phyloP scores from a whole-genome alignment of 352 stramenopile genomes.

The Pythium phragmiticola region DNA sequence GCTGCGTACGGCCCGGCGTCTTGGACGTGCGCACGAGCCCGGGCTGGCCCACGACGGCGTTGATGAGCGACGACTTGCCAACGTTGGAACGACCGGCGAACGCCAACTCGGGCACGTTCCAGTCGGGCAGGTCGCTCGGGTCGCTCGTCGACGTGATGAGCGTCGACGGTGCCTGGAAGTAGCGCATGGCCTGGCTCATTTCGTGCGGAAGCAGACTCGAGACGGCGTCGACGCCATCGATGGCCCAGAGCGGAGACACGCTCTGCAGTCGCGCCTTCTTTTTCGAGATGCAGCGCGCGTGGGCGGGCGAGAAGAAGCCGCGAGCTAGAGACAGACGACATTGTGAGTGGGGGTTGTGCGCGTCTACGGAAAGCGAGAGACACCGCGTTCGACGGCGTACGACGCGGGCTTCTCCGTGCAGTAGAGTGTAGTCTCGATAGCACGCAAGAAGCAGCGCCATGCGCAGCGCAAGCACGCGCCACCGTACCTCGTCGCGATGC shows the following conservation, averaged over 20 bases:
- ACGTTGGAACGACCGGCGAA: conserved; percentile 88
- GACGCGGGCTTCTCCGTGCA: not conserved
- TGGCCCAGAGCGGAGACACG: conserved; percentile 55
- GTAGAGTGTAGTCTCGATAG: too few relatives aligned
- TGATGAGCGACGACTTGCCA: conserved; percentile 89
- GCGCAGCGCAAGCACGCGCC: not conserved
- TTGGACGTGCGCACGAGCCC: conserved; percentile 80
- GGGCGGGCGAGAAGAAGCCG: too few relatives aligned
- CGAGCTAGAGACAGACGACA: not conserved
- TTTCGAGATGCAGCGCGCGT: conserved; percentile 36
- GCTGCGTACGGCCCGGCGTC: conserved; percentile 82
- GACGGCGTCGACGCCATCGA: conserved; percentile 49
- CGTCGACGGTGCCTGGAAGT: conserved; percentile 59
- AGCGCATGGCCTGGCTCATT: conserved; percentile 50
- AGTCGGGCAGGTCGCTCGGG: conserved; percentile 57
- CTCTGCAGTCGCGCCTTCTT: conserved; percentile 55
- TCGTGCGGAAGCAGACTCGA: conserved; percentile 61
- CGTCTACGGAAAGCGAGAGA: not conserved
- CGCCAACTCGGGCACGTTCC: conserved; percentile 75
- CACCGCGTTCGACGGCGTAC: not conserved
- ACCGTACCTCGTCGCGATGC: not conserved
- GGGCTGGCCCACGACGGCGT: conserved; percentile 69
- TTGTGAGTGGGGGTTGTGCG: not conserved
- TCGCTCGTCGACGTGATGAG: conserved; percentile 69
- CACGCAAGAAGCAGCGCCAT: not conserved